Evolutionary conservation across 371 early-diverging fungal genomes (phyloP).

Genomic region (Gilbertella persicaria): DNA sequence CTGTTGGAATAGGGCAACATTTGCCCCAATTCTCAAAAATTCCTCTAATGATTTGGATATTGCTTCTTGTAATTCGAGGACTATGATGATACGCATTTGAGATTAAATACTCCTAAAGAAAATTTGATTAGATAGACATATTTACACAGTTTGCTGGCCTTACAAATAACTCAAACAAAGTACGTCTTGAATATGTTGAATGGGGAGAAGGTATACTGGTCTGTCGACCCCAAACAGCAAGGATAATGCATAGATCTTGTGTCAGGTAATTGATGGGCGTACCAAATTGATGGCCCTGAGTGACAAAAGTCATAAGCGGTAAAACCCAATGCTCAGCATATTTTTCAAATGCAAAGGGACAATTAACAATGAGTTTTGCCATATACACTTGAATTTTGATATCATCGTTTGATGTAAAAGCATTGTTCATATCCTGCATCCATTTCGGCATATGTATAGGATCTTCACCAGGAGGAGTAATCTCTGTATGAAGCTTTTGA

Average conservation of each 20-base stretch:
- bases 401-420: constrained; percentile 33
- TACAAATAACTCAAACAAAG: constrained; percentile 45
- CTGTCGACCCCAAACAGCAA: constrained; percentile 60
- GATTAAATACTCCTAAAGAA: constrained; percentile 60
- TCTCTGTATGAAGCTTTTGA: constrained; percentile 43
- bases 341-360: constrained; percentile 60
- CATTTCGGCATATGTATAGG: constrained; percentile 57
- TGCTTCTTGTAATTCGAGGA: constrained; percentile 43
- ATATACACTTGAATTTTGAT: constrained; percentile 59
- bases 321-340: constrained; percentile 63
- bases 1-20: constrained; percentile 62
- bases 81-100: constrained; percentile 49
- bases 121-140: no score
- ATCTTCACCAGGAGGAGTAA: constrained; percentile 32
- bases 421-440: constrained; percentile 59
- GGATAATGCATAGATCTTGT: constrained; percentile 60
- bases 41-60: constrained; percentile 57
- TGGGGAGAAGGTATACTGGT: constrained; percentile 21
- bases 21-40: constrained; percentile 64
- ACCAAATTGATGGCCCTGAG: constrained; percentile 56
- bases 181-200: constrained; percentile 38
- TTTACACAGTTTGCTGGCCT: constrained; percentile 2
- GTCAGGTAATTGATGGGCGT: constrained; percentile 71
- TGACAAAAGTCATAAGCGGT: constrained; percentile 56
- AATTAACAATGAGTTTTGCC: constrained; percentile 62